phyloP scores from a whole-genome alignment of 306 rosid species.

The Oemleria cerasiformis region DNA sequence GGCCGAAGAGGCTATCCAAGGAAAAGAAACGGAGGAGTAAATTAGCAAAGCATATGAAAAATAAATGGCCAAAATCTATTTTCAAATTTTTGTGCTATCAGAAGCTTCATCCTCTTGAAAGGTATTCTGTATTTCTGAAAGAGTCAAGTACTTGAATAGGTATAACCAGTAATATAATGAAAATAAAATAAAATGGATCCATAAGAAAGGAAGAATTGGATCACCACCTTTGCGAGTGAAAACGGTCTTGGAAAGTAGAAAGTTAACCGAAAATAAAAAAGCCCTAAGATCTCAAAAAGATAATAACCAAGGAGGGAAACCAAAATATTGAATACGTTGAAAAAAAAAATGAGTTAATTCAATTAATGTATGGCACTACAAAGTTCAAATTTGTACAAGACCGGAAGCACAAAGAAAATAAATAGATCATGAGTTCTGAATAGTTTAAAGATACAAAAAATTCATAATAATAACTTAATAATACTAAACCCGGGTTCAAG shows the following conservation, averaged over 20 bases:
- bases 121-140: background rate
- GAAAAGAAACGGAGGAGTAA: conserved; percentile 6
- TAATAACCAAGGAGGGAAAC: background rate
- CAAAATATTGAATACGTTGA: background rate
- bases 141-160: background rate
- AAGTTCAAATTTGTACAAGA: too few relatives aligned
- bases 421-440: too few relatives aligned
- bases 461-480: too few relatives aligned
- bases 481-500: too few relatives aligned
- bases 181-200: background rate
- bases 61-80: background rate
- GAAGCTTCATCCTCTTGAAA: background rate
- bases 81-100: background rate
- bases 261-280: background rate
- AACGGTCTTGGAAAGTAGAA: background rate
- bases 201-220: background rate
- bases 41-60: conserved; percentile 10
- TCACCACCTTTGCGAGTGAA: background rate
- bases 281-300: background rate
- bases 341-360: background rate
- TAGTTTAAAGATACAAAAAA: too few relatives aligned
- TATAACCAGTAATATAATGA: background rate
- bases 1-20: conserved; percentile 66
- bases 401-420: too few relatives aligned
- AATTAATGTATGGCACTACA: too few relatives aligned